phyloP scores from a whole-genome alignment of 352 stramenopile genomes.

The Globisporangium okanoganense region DNA sequence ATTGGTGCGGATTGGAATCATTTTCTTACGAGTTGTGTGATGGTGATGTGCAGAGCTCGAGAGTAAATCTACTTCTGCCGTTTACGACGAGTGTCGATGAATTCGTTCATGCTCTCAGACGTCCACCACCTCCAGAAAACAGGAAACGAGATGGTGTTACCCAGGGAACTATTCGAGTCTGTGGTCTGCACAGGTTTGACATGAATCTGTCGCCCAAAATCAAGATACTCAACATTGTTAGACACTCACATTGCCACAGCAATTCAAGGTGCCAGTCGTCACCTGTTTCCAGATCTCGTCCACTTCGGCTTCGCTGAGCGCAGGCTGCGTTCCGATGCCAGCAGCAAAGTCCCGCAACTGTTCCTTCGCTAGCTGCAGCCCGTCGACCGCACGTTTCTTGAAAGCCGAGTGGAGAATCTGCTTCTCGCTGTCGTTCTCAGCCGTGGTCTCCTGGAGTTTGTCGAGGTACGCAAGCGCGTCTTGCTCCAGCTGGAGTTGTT shows the following conservation, averaged over 20 bases:
- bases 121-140: conserved; percentile 60
- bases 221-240: not conserved
- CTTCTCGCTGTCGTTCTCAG: conserved; percentile 22
- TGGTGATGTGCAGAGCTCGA: not conserved
- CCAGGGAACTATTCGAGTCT: not conserved
- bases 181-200: not conserved
- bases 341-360: conserved; percentile 31
- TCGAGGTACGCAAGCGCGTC: conserved; percentile 25
- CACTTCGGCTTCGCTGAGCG: conserved; percentile 33
- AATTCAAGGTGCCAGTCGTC: too few relatives aligned
- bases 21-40: not conserved
- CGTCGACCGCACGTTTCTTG: conserved; percentile 14
- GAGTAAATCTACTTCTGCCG: not conserved
- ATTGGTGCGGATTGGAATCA: not conserved
- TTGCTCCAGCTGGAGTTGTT: conserved; percentile 32
- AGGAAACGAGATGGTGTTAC: conserved; percentile 25
- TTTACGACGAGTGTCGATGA: conserved; percentile 8
- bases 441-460: conserved; percentile 13
- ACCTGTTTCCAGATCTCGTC: conserved; percentile 54
- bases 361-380: conserved; percentile 20
- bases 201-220: conserved; percentile 3
- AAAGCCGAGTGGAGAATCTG: conserved; percentile 39
- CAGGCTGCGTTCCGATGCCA: conserved; percentile 25
- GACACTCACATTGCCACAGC: not conserved
- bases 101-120: conserved; percentile 32